These are phyloP conservation scores for Lupinus albus DNA, from an alignment of 306 rosid genomes.

Conservation along the genomic window DNA sequence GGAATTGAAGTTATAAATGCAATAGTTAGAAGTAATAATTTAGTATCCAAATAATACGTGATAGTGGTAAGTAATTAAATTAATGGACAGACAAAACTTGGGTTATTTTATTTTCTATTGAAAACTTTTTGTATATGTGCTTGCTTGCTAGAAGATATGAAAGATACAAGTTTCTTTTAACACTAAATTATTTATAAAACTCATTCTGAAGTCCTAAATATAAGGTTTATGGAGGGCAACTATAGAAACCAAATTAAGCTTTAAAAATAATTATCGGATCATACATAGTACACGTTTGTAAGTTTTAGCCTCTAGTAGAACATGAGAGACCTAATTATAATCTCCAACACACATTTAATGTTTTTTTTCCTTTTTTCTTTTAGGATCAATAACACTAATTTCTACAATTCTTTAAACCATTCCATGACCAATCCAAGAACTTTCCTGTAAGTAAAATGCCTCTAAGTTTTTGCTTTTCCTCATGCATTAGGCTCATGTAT, in stretches of 20 bases:
- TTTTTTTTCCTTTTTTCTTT: too few species aligned
- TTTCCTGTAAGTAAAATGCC: slow-evolving; percentile 34
- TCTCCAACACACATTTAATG: slow-evolving; percentile 35
- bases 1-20: too few species aligned
- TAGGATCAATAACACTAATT: too few species aligned
- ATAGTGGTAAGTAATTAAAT: too few species aligned
- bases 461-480: neutral
- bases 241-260: slow-evolving; percentile 41
- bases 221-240: too few species aligned
- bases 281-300: slow-evolving; percentile 46
- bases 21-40: too few species aligned
- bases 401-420: slow-evolving; percentile 14
- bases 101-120: neutral
- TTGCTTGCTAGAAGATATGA: neutral
- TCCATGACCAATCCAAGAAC: slow-evolving; percentile 22
- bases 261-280: slow-evolving; percentile 42
- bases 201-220: slow-evolving; percentile 25
- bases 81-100: neutral
- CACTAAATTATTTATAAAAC: neutral
- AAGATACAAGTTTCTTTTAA: neutral
- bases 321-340: slow-evolving; percentile 10
- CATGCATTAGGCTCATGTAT: slow-evolving; percentile 15
- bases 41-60: too few species aligned
- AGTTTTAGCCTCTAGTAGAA: slow-evolving; percentile 37
- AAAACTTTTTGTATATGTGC: too few species aligned